Evolutionary conservation across 2,329 filamentous ascomycete species (phyloP).

Genomic region (Cordyceps fumosorosea): DNA sequence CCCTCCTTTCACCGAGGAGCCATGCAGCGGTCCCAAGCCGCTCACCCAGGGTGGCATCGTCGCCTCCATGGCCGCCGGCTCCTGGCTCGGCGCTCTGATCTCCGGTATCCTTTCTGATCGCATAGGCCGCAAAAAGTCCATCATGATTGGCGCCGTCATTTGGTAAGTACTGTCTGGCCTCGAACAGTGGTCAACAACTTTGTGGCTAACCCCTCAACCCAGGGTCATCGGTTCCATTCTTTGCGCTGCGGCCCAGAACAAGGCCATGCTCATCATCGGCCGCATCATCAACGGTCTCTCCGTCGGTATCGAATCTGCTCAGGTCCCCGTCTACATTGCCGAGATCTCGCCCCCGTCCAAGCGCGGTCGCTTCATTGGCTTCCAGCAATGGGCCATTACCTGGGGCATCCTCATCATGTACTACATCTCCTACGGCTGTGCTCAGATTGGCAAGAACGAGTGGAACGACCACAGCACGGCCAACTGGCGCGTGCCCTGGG

Average conservation of each 20-base stretch:
- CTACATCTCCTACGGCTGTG: slow-evolving; percentile 59
- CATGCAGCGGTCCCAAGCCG: slow-evolving; percentile 31
- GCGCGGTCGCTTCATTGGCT: slow-evolving; percentile 61
- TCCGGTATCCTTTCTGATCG: slow-evolving; percentile 45
- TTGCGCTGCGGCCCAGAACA: slow-evolving; percentile 38
- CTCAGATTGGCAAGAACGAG: slow-evolving; percentile 41
- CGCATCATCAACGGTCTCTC: slow-evolving; percentile 60
- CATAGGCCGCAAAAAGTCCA: slow-evolving; percentile 41
- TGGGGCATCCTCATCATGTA: slow-evolving; percentile 63
- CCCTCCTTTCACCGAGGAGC: slow-evolving; percentile 23
- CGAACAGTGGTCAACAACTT: too few relatives aligned
- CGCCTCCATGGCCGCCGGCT: slow-evolving; percentile 45
- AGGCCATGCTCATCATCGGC: slow-evolving; percentile 45
- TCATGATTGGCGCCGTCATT: slow-evolving; percentile 43
- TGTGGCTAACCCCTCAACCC: neutral
- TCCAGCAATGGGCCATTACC: slow-evolving; percentile 70
- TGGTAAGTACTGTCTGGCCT: slow-evolving; percentile 34
- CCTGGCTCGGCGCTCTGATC: slow-evolving; percentile 41
- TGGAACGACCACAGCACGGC: slow-evolving; percentile 35
- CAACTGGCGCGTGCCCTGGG: slow-evolving; percentile 60
- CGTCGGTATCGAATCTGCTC: slow-evolving; percentile 59
- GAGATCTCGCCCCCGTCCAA: slow-evolving; percentile 52
- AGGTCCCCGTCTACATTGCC: slow-evolving; percentile 65
- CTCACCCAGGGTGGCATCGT: slow-evolving; percentile 46
- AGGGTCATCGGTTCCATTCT: slow-evolving; percentile 45